Base-by-base conservation (phyloP, 441 rosid species). In the Populus hybrid region DNA sequence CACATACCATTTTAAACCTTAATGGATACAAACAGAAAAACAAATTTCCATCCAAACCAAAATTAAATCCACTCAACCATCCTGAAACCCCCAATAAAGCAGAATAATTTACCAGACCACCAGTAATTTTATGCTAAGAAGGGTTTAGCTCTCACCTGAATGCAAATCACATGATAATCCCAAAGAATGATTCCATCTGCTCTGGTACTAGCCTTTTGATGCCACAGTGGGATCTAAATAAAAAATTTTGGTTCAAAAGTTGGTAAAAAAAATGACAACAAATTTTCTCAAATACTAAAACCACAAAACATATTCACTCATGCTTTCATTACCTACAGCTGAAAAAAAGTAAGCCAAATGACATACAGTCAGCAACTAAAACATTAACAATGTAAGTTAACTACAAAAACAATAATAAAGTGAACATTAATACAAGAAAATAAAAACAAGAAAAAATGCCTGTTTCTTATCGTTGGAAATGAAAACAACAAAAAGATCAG, bases 81-180 rank as follows among this genome's bases (percentile, higher is more conserved):
- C 77, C 79, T 36, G 32, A 26, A 30, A 26, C 68, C 68, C 32
- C 40, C 8, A 42, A 5, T 26, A 74, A 9, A 35, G 34, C 36
- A 70, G 67, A 24, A 36, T 26, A 42, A 65, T 26, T 75, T 42
- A 69, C 21, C 59, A 68, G 66, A 70, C 12, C 4, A 67, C 9
- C 24, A 66, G 65, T 59, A 4, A 73, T 42, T 71, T 19, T 3
- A 19, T 34, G 9, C 14, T 3, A 40, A n/a, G 9, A 28, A 70
- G 66, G 34, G 38, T 57, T 23, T 26, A 23, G 67, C 42, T 64
- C 71, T 74, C 76, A 91, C 95, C 95, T 90, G 97, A 74, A 92
- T 73, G 80, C 98, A 94, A 46, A 93, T 80, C 71, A 85, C 95
- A 84, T 91, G 97, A 85, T 93, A 91, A 86, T 93, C 98, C 97